A percentile compares a stretch with the other conserved stretches of the same genome.
Conservation (phyloP, 129 eudicot genomes). For the Saposhnikovia divaricata region DNA sequence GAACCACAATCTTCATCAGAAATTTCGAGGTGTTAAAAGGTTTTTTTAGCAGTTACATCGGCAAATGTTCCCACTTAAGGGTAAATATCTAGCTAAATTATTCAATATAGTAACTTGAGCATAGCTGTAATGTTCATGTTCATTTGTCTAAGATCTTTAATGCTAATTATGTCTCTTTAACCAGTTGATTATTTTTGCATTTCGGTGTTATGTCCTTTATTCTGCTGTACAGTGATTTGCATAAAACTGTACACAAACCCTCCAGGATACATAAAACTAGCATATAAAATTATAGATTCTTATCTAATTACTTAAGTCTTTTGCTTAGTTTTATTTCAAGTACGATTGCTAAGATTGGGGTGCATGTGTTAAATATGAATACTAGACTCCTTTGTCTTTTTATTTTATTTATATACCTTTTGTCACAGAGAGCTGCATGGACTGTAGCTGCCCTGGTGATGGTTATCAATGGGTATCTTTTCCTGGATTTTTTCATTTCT, state of each 20-base stretch:
- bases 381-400: background rate
- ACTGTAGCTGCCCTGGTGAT: constrained; percentile 85
- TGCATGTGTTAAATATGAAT: background rate
- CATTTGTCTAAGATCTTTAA: background rate
- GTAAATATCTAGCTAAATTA: background rate
- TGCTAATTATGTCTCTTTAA: background rate
- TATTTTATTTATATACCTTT: background rate
- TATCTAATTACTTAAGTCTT: background rate
- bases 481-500: constrained; percentile 55
- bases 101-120: background rate
- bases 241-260: background rate
- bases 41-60: background rate
- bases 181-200: background rate
- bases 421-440: constrained; percentile 65
- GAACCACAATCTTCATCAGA: background rate
- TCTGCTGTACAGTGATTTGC: background rate
- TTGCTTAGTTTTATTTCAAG: background rate
- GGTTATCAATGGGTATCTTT: constrained; percentile 81
- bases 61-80: background rate
- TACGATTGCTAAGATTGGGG: background rate
- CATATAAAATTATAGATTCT: background rate
- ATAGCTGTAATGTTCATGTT: background rate
- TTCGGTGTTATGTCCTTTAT: background rate
- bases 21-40: background rate
- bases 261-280: background rate